Conservation (phyloP, 345 rosid genomes). For the Psidium guajava region DNA sequence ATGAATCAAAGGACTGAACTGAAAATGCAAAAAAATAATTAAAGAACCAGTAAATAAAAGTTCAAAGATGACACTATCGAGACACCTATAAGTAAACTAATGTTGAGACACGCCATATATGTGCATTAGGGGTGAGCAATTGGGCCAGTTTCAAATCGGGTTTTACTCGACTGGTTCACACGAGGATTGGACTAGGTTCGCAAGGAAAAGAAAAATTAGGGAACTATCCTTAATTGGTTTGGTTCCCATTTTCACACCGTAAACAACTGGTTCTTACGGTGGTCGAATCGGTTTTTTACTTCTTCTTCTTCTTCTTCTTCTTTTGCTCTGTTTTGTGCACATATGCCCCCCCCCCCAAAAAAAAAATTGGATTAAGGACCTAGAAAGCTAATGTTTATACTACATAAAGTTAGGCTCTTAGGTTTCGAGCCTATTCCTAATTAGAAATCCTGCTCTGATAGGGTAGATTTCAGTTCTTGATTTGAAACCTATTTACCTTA, state of each 20-base stretch:
- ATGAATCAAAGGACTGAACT: neutral
- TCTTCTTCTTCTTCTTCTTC: no score
- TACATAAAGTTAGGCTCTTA: neutral
- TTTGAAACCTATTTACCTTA: neutral
- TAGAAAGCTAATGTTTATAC: neutral
- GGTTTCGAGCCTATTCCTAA: no score
- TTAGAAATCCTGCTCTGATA: neutral
- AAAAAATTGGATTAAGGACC: neutral
- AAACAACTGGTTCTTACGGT: accelerated
- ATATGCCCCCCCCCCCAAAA: neutral
- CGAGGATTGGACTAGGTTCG: neutral
- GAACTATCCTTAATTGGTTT: neutral
- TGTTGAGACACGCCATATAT: neutral
- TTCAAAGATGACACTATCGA: neutral
- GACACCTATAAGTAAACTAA: neutral
- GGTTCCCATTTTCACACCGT: neutral
- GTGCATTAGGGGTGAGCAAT: neutral
- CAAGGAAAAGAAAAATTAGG: neutral
- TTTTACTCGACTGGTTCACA: accelerated
- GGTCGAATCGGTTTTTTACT: neutral
- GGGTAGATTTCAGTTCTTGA: neutral
- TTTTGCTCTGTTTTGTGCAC: neutral
- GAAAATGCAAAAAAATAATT: neutral
- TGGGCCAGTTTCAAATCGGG: accelerated
- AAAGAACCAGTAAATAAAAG: neutral